These are phyloP conservation scores for Pichia heedii DNA, from an alignment of 805 yeast genomes.

Conservation along the genomic window DNA sequence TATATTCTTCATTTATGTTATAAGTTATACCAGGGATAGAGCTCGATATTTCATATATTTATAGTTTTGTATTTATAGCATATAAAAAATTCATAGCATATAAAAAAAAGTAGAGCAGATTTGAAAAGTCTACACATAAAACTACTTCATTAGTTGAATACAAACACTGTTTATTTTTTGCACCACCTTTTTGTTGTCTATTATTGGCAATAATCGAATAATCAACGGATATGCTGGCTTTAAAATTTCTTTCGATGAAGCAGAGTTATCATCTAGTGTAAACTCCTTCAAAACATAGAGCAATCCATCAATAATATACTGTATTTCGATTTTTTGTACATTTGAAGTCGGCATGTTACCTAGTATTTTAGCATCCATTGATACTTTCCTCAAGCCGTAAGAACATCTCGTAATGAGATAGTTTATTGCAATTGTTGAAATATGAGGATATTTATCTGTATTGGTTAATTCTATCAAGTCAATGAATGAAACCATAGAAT, in stretches of 20 bases:
- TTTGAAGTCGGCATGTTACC: constrained; percentile 58
- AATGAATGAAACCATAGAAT: constrained; percentile 48
- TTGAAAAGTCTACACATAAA: not conserved
- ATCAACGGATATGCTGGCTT: not conserved
- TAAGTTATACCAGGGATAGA: too few species aligned
- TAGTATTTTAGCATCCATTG: constrained; percentile 53
- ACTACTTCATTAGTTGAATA: not conserved
- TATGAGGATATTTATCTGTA: constrained; percentile 14
- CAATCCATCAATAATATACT: constrained; percentile 37
- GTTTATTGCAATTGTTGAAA: constrained; percentile 29
- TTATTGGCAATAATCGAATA: not conserved
- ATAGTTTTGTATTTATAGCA: not conserved
- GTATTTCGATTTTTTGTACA: constrained; percentile 58
- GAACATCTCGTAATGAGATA: constrained; percentile 51
- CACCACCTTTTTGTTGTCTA: not conserved
- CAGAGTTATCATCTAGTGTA: not conserved
- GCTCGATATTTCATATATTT: too few species aligned
- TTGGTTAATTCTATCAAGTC: constrained; percentile 39
- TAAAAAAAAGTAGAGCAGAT: too few species aligned
- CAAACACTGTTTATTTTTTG: not conserved
- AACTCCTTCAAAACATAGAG: not conserved
- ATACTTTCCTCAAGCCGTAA: constrained; percentile 50
- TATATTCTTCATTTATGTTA: too few species aligned
- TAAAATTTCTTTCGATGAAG: not conserved
- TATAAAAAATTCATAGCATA: too few species aligned